phyloP scores from a whole-genome alignment of 306 rosid genomes.

The Ziziphus jujuba region DNA sequence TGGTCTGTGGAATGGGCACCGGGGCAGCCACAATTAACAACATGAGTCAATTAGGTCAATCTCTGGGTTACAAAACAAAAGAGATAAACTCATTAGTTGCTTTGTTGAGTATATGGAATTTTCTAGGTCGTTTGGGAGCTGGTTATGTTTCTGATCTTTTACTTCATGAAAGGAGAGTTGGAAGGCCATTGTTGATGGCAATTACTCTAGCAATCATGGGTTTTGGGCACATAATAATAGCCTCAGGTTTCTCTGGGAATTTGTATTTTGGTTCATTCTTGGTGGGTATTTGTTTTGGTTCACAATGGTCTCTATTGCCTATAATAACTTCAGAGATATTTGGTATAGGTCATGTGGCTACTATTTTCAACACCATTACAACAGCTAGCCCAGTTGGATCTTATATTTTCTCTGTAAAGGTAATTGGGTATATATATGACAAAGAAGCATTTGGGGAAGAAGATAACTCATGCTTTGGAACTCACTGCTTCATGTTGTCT shows the following conservation, averaged over 20 bases:
- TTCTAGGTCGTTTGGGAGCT: constrained; percentile 88
- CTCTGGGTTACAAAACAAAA: constrained; percentile 62
- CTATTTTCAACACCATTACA: constrained; percentile 80
- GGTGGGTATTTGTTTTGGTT: constrained; percentile 84
- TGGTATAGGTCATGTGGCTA: constrained; percentile 82
- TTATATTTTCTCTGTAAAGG: constrained; percentile 71
- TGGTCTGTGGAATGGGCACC: constrained; percentile 83
- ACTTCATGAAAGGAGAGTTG: constrained; percentile 65
- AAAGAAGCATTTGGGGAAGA: constrained; percentile 43
- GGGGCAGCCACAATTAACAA: constrained; percentile 77
- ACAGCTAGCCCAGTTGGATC: constrained; percentile 85
- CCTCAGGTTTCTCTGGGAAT: constrained; percentile 69
- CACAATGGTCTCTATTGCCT: constrained; percentile 95
- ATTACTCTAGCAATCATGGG: constrained; percentile 54
- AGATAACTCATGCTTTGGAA: constrained; percentile 48
- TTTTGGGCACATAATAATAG: constrained; percentile 61
- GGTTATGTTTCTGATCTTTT: constrained; percentile 74
- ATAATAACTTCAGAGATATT: constrained; percentile 77
- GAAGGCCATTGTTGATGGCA: constrained; percentile 65
- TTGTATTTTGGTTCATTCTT: constrained; percentile 70
- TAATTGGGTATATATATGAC: constrained; percentile 78
- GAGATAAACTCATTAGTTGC: constrained; percentile 68
- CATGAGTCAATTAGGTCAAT: constrained; percentile 82
- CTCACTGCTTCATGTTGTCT: constrained; percentile 68
- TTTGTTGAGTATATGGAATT: constrained; percentile 92